Base-by-base conservation (phyloP, 331 rosid species). In the Telfairia occidentalis region DNA sequence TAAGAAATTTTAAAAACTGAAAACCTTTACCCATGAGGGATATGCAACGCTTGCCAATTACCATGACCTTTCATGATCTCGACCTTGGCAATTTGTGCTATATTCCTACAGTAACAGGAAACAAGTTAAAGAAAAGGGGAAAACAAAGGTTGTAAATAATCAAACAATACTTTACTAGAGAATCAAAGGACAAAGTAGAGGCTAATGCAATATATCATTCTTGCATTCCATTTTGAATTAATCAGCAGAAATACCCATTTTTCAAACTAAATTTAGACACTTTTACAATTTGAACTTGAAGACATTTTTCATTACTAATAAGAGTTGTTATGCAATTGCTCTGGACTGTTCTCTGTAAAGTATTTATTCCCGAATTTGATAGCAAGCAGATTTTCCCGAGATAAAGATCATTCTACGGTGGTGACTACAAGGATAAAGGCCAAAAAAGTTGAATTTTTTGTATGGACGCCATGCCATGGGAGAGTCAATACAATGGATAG, bases 11-110 rank as follows among this genome's bases (percentile, higher is more conserved):
- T 16, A 4, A 46, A 29, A 53, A 55, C 21, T 43, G 57, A 11
- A 38, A 19, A 48, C 66, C 78, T 71, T 79, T 83, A 90, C 98
- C 96, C 79, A 23, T 73, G 77, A 81, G 90, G 97, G 79, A 95
- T 86, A 19, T 35, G 24, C 54, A 95, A 86, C 71, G 86, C 88
- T 83, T 91, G 76, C 98, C 97, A 95, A 3, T 23, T 65, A 76
- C 87, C 89, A 23, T 54, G 84, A 55, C 8, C 63, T 82, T 78
- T 88, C 93, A 90, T 86, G 87, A 90, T 50, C 80, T 66, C 84
- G 65, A 95, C 91, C 80, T 95, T 91, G 37, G 95, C 92, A 74
- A 95, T 85, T 50, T 90, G 90, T 28, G 90, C 86, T 67, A 95
- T 85, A 82, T 87, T 90, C 85, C 98, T 95, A 86, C 73, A 71